These are phyloP conservation scores for Pichia californica DNA, from an alignment of 805 yeast genomes.

Conservation along the genomic window DNA sequence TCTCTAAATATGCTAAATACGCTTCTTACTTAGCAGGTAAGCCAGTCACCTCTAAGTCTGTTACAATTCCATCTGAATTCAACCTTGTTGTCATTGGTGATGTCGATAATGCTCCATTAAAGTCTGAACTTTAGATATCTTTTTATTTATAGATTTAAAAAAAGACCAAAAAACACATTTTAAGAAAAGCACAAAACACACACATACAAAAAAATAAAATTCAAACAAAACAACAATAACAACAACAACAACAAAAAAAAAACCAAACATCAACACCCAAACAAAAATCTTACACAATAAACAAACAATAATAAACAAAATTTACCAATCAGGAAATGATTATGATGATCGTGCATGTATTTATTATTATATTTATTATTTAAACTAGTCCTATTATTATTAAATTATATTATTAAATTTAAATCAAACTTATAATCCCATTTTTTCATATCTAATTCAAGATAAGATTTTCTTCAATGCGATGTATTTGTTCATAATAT, in stretches of 20 bases:
- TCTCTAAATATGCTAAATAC: conserved; percentile 42
- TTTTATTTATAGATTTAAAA: not conserved
- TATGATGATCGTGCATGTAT: conserved; percentile 10
- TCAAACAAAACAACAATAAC: not conserved
- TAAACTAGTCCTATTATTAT: not conserved
- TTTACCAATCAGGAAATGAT: conserved; percentile 1
- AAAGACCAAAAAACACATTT: not conserved
- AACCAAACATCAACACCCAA: not conserved
- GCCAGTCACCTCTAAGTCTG: conserved; percentile 31
- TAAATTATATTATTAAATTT: too few species aligned
- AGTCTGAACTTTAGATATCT: conserved; percentile 68
- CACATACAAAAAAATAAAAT: not conserved
- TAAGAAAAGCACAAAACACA: too few species aligned
- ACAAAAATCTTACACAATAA: not conserved
- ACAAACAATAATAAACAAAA: conserved; percentile 1
- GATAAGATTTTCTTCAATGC: too few species aligned
- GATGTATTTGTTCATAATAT: too few species aligned
- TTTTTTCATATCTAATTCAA: too few species aligned
- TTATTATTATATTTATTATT: conserved; percentile 8
- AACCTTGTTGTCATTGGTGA: conserved; percentile 90
- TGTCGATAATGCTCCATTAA: conserved; percentile 76
- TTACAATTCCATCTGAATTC: conserved; percentile 47
- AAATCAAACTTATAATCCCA: too few species aligned
- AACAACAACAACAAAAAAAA: conserved; percentile 3
- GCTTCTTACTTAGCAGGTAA: conserved; percentile 39